Evolutionary conservation across 139 green algal species (phyloP).

Genomic region (Pedinophyceae sp.): DNA sequence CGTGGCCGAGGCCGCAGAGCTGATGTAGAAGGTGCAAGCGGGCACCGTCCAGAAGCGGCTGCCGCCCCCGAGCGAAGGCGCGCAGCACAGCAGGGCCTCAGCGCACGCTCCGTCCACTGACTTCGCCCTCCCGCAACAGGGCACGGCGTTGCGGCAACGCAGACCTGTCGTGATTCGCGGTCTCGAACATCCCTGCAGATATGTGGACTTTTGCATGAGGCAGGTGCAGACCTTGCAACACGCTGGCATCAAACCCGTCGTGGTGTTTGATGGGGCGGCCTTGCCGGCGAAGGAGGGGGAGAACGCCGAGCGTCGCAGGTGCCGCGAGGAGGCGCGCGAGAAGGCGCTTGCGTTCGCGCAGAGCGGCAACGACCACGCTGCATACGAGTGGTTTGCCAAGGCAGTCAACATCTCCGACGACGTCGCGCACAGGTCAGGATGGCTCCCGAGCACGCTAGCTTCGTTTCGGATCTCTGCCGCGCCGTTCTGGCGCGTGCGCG

Average conservation of each 20-base stretch:
- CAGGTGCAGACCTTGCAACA: slow-evolving; percentile 51
- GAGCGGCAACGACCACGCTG: slow-evolving; percentile 55
- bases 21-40: no score
- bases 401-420: slow-evolving; percentile 70
- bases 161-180: not conserved
- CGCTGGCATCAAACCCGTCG: slow-evolving; percentile 54
- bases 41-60: no score
- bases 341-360: slow-evolving; percentile 30
- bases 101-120: no score
- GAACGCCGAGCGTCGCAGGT: slow-evolving; percentile 45
- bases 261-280: slow-evolving; percentile 87
- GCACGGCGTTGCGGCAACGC: not conserved
- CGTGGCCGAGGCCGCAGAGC: no score
- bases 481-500: slow-evolving; percentile 44
- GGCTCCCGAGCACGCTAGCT: no score
- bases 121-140: not conserved
- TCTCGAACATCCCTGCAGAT: slow-evolving; percentile 51
- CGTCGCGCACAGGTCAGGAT: no score
- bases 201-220: slow-evolving; percentile 72
- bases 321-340: slow-evolving; percentile 28
- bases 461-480: no score
- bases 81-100: no score
- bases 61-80: no score
- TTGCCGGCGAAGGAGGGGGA: slow-evolving; percentile 81
- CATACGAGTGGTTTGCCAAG: slow-evolving; percentile 68